phyloP scores from a whole-genome alignment of 1,139 yeast genomes.

The Yamadazyma sp. region DNA sequence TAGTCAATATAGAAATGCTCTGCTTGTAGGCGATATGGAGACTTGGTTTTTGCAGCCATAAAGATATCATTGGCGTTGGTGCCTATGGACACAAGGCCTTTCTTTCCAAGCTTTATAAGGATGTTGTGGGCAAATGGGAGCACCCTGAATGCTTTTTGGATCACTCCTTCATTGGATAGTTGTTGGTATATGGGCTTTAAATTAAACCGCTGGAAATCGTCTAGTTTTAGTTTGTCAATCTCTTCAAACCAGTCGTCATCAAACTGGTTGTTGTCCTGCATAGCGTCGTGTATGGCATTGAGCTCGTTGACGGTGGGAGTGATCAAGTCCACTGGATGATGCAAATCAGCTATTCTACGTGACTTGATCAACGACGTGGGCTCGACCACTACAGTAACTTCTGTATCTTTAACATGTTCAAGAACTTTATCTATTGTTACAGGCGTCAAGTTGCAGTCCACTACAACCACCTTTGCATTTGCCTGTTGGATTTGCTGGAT shows the following conservation, averaged over 20 bases:
- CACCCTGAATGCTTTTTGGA: conserved; percentile 69
- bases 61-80: conserved; percentile 6
- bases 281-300: conserved; percentile 49
- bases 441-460: conserved; percentile 69
- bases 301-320: conserved; percentile 75
- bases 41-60: conserved; percentile 3
- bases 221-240: conserved; percentile 58
- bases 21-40: conserved; percentile 21
- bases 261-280: conserved; percentile 50
- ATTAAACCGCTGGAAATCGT: conserved; percentile 44
- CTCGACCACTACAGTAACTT: conserved; percentile 53
- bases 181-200: conserved; percentile 14
- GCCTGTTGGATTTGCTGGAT: conserved; percentile 27
- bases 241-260: conserved; percentile 74
- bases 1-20: conserved; percentile 50
- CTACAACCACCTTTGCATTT: conserved; percentile 47
- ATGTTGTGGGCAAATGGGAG: conserved; percentile 74
- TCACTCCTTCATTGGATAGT: conserved; percentile 45
- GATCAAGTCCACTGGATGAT: conserved; percentile 37
- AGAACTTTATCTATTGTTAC: conserved; percentile 41
- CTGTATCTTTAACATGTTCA: conserved; percentile 11
- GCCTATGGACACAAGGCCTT: conserved; percentile 57
- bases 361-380: conserved; percentile 77
- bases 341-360: conserved; percentile 28
- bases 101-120: conserved; percentile 63